phyloP scores from a whole-genome alignment of 1,284 basidiomycete genomes.

The Bjerkandera adusta region DNA sequence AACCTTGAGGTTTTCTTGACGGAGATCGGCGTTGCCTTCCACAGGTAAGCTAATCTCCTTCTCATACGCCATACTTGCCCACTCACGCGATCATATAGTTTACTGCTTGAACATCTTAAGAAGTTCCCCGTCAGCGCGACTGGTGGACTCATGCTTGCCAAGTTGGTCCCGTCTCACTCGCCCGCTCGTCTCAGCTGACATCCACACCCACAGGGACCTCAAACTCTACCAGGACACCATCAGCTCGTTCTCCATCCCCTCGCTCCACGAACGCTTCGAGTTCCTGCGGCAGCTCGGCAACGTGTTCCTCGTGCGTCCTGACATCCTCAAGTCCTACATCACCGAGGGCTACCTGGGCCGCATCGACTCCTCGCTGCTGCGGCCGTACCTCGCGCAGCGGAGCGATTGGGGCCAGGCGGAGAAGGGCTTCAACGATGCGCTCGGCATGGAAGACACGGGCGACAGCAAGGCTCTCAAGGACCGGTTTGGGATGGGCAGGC shows the following conservation, averaged over 20 bases:
- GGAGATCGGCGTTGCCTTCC: slow-evolving; percentile 94
- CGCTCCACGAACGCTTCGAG: slow-evolving; percentile 94
- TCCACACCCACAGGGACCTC: slow-evolving; percentile 68
- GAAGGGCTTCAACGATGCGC: slow-evolving; percentile 67
- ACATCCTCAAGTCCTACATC: slow-evolving; percentile 91
- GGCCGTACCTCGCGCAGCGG: slow-evolving; percentile 89
- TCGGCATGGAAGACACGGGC: slow-evolving; percentile 41
- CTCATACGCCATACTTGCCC: slow-evolving; percentile 1
- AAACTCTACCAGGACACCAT: slow-evolving; percentile 96
- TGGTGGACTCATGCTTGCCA: slow-evolving; percentile 97
- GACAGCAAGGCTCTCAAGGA: slow-evolving; percentile 60
- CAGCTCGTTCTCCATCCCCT: slow-evolving; percentile 75
- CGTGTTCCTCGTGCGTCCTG: slow-evolving; percentile 92
- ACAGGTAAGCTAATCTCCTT: slow-evolving; percentile 54
- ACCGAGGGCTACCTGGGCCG: slow-evolving; percentile 89
- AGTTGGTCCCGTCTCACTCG: slow-evolving; percentile 50
- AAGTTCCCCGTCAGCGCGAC: slow-evolving; percentile 97
- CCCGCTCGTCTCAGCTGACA: not conserved
- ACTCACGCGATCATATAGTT: slow-evolving; percentile 40
- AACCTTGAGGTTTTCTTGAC: slow-evolving; percentile 91
- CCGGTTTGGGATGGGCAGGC: slow-evolving; percentile 61
- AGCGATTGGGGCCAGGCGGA: slow-evolving; percentile 86
- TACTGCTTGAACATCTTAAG: slow-evolving; percentile 92
- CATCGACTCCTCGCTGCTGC: slow-evolving; percentile 84
- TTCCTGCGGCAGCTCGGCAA: slow-evolving; percentile 98